Base-by-base conservation (phyloP, 768 basidiomycete species). In the Collybia nuda region DNA sequence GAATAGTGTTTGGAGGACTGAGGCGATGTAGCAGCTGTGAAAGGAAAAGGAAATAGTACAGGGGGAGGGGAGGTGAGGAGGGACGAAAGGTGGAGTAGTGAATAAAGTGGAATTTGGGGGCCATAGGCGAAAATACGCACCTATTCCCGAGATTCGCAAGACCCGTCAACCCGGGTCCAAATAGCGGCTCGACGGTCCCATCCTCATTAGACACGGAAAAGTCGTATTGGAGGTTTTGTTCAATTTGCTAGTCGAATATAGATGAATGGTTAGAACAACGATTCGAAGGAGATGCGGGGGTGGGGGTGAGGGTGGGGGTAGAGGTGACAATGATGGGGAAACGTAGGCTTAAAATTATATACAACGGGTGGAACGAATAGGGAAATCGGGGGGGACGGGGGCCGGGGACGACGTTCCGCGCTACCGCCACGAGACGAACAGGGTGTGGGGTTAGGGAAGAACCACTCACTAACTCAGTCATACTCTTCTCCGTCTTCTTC, bases 11-110 rank as follows among this genome's bases (percentile, higher is more conserved):
- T 98, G 96, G 0, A 98, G 68, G 9, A 93, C 86, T 0, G 94
- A 97, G 1, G 95, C 92, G 86, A 99, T 96, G 72, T 99, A 99
- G 67, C 96, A 99, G 64, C 94, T 93, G 53, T 15, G 23, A 23
- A 19, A 44, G 23, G 40, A 28, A 47, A 22, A 12, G 22, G 28
- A 11, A 11, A 5, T 28, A 5, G 28, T 28, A 28, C 11, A 28
- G 5, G 28, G 28, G 28, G 11, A 5, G 28, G 28, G 28, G 48
- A 24, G 28, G 12, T 28, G 3, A 29, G 14, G 22, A 19, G 32
- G 2, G 18, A 23, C 42, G 6, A 51, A 21, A 15, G 11, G 2
- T 7, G 7, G 15, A 6, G 38, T 2, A 5, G n/a, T n/a, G n/a
- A n/a, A n/a, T n/a, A n/a, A n/a, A n/a, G n/a, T n/a, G n/a, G n/a